Evolutionary conservation across 768 basidiomycete genomes (phyloP).

Genomic region (Strobilomyces confusus): DNA sequence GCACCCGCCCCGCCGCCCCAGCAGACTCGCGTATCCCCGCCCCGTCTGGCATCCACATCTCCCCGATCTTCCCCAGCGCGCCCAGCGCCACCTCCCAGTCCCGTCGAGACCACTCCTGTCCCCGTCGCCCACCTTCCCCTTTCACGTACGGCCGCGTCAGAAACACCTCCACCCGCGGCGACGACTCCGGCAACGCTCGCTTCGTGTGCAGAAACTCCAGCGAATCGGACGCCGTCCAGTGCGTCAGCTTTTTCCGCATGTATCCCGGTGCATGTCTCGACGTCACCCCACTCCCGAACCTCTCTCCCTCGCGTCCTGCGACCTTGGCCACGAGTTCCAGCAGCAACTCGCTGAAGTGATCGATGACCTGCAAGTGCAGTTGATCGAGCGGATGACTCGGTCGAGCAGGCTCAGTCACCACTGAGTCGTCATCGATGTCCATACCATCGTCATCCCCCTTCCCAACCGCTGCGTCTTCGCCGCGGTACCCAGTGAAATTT

Average conservation of each 20-base stretch:
- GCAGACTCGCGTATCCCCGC: conserved; percentile 53
- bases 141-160: conserved; percentile 42
- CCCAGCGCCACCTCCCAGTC: conserved; percentile 60
- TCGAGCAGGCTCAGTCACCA: conserved; percentile 31
- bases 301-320: conserved; percentile 44
- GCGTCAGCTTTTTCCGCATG: conserved; percentile 36
- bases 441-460: conserved; percentile 44
- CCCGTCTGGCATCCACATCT: conserved; percentile 49
- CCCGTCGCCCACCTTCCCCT: conserved; percentile 53
- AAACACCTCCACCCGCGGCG: conserved; percentile 51
- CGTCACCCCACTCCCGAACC: conserved; percentile 30
- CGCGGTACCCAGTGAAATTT: conserved; percentile 35
- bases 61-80: conserved; percentile 46
- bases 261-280: conserved; percentile 60
- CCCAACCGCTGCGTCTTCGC: conserved; percentile 23
- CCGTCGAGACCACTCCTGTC: conserved; percentile 67
- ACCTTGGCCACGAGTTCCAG: conserved; percentile 54
- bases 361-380: conserved; percentile 64
- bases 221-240: conserved; percentile 56
- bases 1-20: conserved; percentile 42
- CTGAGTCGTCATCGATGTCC: conserved; percentile 59
- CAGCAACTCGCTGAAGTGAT: conserved; percentile 63
- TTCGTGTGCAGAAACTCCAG: conserved; percentile 52
- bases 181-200: conserved; percentile 30
- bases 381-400: conserved; percentile 59